Percentiles rank a stretch among this genome's conserved stretches.
Evolutionary conservation across 108 stramenopile species (phyloP).

Genomic region (Phaeodactylum tricornutum): DNA sequence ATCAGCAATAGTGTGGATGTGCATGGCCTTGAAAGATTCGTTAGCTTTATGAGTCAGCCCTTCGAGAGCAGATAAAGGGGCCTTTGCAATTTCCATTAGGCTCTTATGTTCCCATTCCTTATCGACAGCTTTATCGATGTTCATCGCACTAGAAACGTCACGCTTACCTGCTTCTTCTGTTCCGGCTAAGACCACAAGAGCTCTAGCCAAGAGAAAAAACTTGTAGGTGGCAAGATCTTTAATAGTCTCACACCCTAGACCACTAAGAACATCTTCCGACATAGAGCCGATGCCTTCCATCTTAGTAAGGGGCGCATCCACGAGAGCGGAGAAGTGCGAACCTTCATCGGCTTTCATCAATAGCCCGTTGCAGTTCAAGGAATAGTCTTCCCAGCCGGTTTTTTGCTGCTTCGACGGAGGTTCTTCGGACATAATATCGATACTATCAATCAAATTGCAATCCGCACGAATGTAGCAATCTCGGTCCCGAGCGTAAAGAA

Average conservation of each 20-base stretch:
- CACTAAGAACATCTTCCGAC: constrained; percentile 8
- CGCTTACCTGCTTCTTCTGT: constrained; percentile 17
- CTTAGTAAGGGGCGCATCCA: constrained; percentile 2
- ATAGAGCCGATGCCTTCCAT: constrained; percentile 29
- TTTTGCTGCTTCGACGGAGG: constrained; percentile 16
- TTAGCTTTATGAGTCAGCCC: constrained; percentile 13
- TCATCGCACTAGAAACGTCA: constrained; percentile 11
- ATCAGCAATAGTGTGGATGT: constrained; percentile 23
- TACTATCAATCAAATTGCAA: too few species aligned
- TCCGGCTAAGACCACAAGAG: constrained; percentile 19
- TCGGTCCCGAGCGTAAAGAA: too few species aligned
- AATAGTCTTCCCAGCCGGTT: constrained; percentile 14
- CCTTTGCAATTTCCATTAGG: constrained; percentile 25
- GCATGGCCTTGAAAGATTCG: constrained; percentile 10
- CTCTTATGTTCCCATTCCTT: constrained; percentile 27
- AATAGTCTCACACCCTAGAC: constrained; percentile 15
- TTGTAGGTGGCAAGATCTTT: constrained; percentile 31
- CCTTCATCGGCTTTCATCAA: constrained; percentile 28
- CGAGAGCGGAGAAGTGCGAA: constrained; percentile 10
- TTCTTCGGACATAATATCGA: too few species aligned
- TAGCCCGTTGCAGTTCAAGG: constrained; percentile 13
- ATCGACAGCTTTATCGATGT: constrained; percentile 36
- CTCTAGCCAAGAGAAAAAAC: constrained; percentile 22
- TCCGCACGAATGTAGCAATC: too few species aligned
- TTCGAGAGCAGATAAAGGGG: constrained; percentile 25